Evolutionary conservation across 163 green algal species (phyloP).

Genomic region (Picocystis sp.): DNA sequence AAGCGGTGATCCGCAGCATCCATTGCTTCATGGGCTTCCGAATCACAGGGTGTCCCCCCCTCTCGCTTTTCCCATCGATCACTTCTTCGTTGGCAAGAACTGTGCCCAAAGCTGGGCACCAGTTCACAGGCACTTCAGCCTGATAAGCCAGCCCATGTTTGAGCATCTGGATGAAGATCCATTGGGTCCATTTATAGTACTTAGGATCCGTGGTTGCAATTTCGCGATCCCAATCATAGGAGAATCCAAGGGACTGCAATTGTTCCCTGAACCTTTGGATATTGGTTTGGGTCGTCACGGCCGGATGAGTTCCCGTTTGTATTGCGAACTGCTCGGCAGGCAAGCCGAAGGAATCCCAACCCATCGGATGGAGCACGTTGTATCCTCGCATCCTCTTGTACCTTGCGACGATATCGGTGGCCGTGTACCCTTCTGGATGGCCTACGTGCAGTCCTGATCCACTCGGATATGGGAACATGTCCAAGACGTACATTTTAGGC

Average conservation of each 20-base stretch:
- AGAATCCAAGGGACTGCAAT: conserved; percentile 83
- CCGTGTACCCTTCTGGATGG: conserved; percentile 94
- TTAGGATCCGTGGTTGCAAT: conserved; percentile 72
- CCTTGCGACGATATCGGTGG: conserved; percentile 89
- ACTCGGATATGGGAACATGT: conserved; percentile 98
- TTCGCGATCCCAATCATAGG: conserved; percentile 93
- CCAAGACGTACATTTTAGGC: conserved; percentile 95
- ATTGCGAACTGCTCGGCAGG: conserved; percentile 96
- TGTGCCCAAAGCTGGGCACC: conserved; percentile 89
- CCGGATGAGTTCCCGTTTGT: conserved; percentile 88
- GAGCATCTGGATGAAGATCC: conserved; percentile 96
- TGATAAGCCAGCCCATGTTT: conserved; percentile 86
- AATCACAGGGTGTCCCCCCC: conserved; percentile 75
- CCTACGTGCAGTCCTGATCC: conserved; percentile 89
- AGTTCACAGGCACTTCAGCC: conserved; percentile 92
- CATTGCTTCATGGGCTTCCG: conserved; percentile 92
- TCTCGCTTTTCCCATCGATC: conserved; percentile 59
- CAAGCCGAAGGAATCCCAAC: conserved; percentile 96
- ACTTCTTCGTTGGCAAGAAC: conserved; percentile 98
- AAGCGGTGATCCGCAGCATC: conserved; percentile 92
- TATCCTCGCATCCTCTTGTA: conserved; percentile 91
- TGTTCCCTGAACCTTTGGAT: conserved; percentile 73
- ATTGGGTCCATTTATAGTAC: conserved; percentile 99
- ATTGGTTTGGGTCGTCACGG: conserved; percentile 73
- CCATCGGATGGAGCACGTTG: conserved; percentile 98